Percentiles rank a stretch among this genome's conserved stretches.
These are phyloP conservation scores for Salpingoeca rosetta DNA, from an alignment of 78 protist species.

Conservation along the genomic window DNA sequence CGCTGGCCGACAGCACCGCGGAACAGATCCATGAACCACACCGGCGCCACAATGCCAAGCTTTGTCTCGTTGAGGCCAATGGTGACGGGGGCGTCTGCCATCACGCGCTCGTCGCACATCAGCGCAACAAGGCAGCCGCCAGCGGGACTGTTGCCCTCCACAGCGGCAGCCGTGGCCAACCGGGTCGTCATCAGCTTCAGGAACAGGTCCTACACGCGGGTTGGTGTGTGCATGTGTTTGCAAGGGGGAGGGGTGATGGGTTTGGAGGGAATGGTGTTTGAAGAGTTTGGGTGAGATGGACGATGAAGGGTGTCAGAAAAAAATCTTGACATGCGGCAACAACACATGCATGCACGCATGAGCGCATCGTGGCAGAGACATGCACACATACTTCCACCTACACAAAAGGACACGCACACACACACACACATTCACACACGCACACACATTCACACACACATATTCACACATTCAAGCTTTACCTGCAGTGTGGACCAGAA, in stretches of 20 bases:
- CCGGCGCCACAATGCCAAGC: constrained; percentile 8
- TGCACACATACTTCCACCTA: too few species aligned
- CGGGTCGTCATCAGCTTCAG: not conserved
- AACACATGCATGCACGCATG: not conserved
- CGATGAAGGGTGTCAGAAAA: too few species aligned
- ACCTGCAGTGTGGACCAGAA: not conserved
- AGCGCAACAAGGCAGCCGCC: constrained; percentile 15
- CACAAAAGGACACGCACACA: too few species aligned
- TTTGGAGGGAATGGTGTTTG: too few species aligned
- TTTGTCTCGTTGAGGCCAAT: constrained; percentile 15
- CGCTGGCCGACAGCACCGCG: not conserved
- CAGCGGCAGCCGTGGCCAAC: not conserved
- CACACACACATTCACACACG: too few species aligned
- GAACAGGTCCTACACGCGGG: not conserved
- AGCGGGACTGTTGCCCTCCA: not conserved
- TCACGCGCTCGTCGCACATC: constrained; percentile 5
- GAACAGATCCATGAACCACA: not conserved
- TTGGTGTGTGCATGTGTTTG: not conserved
- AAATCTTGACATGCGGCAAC: not conserved
- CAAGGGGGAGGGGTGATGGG: not conserved
- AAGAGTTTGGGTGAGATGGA: too few species aligned
- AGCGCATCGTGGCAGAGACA: too few species aligned
- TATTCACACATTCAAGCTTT: too few species aligned
- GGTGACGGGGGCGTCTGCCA: not conserved
- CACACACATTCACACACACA: too few species aligned